phyloP scores from a whole-genome alignment of 257 asterid genomes.

The Anisodus tanguticus region DNA sequence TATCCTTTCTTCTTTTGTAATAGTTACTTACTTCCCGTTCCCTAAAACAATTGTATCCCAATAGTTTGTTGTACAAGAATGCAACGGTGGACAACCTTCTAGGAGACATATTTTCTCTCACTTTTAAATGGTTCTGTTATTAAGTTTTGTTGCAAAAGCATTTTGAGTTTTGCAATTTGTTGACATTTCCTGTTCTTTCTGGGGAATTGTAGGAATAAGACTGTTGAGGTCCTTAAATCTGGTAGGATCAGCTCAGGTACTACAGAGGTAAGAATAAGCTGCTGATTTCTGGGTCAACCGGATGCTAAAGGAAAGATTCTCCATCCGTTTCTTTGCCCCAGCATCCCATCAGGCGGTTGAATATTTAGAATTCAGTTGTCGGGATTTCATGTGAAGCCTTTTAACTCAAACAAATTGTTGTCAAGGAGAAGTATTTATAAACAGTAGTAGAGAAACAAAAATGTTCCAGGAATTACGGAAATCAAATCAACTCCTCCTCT shows the following conservation, averaged over 20 bases:
- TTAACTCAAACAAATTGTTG: not conserved
- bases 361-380: not conserved
- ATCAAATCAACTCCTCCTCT: not conserved
- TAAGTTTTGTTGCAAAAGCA: not conserved
- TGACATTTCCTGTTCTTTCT: not conserved
- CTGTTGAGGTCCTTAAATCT: slow-evolving; percentile 55
- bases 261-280: slow-evolving; percentile 59
- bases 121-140: not conserved
- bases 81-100: not conserved
- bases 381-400: slow-evolving; percentile 12
- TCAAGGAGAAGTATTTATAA: slow-evolving; percentile 2
- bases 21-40: no score
- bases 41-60: no score
- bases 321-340: not conserved
- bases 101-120: not conserved
- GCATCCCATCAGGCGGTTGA: not conserved
- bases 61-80: slow-evolving; percentile 19
- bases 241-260: slow-evolving; percentile 72
- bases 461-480: not conserved
- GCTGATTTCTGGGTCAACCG: not conserved
- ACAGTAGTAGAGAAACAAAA: slow-evolving; percentile 6
- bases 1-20: no score
- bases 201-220: slow-evolving; percentile 51
- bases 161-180: not conserved
- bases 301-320: not conserved